Evolutionary conservation across 2,329 filamentous ascomycete genomes (phyloP).

Genomic region (Sporothrix euskadiensis): DNA sequence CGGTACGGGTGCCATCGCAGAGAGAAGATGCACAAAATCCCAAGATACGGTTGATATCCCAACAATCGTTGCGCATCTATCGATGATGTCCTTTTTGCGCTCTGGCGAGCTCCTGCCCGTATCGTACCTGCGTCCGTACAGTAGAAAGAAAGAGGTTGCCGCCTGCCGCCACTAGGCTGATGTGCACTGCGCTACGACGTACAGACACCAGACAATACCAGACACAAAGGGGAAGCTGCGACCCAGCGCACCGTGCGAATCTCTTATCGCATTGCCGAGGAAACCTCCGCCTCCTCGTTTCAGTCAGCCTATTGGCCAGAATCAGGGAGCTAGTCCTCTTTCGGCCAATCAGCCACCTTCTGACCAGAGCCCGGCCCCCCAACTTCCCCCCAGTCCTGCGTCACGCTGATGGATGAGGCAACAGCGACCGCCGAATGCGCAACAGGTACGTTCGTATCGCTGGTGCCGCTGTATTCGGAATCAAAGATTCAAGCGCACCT

Average conservation of each 20-base stretch:
- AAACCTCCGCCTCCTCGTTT: constrained; percentile 33
- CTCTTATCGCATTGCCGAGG: constrained; percentile 38
- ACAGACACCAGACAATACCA: constrained; percentile 18
- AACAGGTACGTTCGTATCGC: constrained; percentile 17
- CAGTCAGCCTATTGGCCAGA: constrained; percentile 35
- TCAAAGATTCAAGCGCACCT: constrained; percentile 14
- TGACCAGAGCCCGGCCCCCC: constrained; percentile 27
- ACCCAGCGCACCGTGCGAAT: constrained; percentile 30
- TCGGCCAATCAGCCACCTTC: constrained; percentile 32
- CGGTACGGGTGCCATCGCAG: neutral
- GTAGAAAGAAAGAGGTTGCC: neutral
- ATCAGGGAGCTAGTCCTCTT: constrained; percentile 35
- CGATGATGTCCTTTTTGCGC: neutral
- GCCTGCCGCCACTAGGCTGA: neutral
- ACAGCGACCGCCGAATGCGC: constrained; percentile 34
- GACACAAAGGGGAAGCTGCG: constrained; percentile 19
- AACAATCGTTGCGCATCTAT: neutral
- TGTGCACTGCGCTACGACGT: neutral
- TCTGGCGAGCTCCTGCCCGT: neutral
- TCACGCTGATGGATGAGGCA: constrained; percentile 34
- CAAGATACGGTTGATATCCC: neutral
- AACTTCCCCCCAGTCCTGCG: constrained; percentile 24
- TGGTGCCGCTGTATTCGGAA: constrained; percentile 19
- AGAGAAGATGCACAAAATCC: neutral
- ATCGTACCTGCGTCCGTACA: neutral